Evolutionary conservation across 176 grass and related monocot species (phyloP).

Genomic region (Carex cristatella): DNA sequence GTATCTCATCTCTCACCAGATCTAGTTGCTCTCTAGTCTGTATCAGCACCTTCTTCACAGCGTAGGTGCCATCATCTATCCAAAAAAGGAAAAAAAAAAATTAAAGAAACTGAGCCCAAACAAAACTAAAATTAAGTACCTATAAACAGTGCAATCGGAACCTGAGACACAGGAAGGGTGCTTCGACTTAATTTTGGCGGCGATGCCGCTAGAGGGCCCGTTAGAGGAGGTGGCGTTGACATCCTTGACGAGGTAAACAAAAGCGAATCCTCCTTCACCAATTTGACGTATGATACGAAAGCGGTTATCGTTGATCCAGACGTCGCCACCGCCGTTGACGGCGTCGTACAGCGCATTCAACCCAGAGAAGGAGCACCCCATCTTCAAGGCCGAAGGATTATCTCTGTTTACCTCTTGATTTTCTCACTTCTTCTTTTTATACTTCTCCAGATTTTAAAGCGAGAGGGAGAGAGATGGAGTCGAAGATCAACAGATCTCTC

Average conservation of each 20-base stretch:
- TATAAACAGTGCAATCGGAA: constrained; percentile 16
- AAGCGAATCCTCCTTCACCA: constrained; percentile 95
- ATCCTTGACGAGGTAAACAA: constrained; percentile 88
- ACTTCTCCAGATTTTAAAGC: constrained; percentile 22
- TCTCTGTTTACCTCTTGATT: neutral
- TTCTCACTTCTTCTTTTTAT: constrained; percentile 4
- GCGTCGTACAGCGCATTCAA: constrained; percentile 75
- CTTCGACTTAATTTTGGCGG: constrained; percentile 15
- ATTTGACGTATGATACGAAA: constrained; percentile 81
- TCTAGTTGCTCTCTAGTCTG: constrained; percentile 85
- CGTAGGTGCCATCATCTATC: constrained; percentile 74
- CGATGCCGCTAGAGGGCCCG: neutral
- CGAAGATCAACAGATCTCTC: neutral
- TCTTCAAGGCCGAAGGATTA: neutral
- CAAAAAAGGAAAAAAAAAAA: neutral
- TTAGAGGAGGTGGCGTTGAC: constrained; percentile 32
- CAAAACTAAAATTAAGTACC: neutral
- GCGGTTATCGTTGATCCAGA: constrained; percentile 94
- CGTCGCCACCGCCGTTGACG: constrained; percentile 63
- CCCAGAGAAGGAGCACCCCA: constrained; percentile 93
- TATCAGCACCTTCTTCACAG: constrained; percentile 88
- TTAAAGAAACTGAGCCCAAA: neutral
- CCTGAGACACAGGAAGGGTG: constrained; percentile 64
- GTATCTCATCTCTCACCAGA: constrained; percentile 93
- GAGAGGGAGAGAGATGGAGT: neutral